Evolutionary conservation across 1,284 basidiomycete genomes (phyloP), one percentile per base, ranked within the genome.

Genomic region (Neotropicomus parvogracilis): DNA sequence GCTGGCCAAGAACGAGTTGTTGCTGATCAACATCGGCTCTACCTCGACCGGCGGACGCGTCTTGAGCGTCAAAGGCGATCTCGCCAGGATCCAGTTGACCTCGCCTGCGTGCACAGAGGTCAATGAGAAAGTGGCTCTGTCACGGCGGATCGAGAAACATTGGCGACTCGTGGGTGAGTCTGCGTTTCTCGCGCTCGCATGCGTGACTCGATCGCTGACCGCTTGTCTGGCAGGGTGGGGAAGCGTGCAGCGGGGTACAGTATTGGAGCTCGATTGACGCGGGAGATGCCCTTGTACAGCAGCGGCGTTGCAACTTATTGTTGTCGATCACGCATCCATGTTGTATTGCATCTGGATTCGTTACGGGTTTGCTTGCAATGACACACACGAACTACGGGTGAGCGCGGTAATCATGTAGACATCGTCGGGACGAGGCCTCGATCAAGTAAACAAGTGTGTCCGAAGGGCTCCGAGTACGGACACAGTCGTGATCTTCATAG

Each of bases 101-200:
- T 87, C 87, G 3, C 94, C 94, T 0, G 92, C 92, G 6, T 97
- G 94, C 67, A 94, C 91, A 27, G 92, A 95, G 67, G 80, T 95
- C 37, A 92, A 91, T 17, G 94, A 97, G 73, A 97, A 97, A 76
- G 94, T 97, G 41, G 93, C 94, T 1, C 70, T 97, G 37, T 91
- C 90, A 32, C 78, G 94, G 54, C 78, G 93, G 61, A 95, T 97
- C 59, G 93, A 98, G 74, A 97, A 97, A 75, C 95, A 98, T 75
- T 98, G 95, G 95, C 84, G 88, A 48, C 76, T 91, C 50, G 88
- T 91, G 47, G 88, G 87, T 83, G 55, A 70, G 83, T 77, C 19
- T 2, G 12, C 27, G 33, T 33, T 5, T 8, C 9, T 42, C 13
- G 8, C 27, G 1, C 27, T 19, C 16, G n/a, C 7, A 19, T 48